Evolutionary conservation across 1,139 yeast species (phyloP), one percentile per base, ranked within the genome.

Genomic region (Pichia sp.): DNA sequence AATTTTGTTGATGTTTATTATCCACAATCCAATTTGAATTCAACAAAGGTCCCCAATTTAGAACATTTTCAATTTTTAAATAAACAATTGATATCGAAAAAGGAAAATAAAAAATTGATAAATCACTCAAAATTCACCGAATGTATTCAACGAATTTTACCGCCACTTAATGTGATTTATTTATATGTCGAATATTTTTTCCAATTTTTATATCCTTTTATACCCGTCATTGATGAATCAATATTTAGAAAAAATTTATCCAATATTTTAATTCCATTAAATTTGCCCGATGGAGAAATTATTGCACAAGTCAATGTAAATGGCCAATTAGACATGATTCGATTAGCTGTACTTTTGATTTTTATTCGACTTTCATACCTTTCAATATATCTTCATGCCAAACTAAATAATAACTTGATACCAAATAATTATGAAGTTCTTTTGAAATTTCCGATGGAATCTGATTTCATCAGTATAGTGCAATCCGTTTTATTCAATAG

Each of bases 161-260:
- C 83, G 2, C 69, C 72, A 8, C 65, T 65, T 47, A 63, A 63
- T 32, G 67, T 73, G 1, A 65, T 77, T 11, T 63, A 71, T 61
- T 52, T 61, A 30, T 67, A 68, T 45, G 47, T 73, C 11, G 67
- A 68, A 28, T 57, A 70, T 40, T 79, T 73, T 53, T 76, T 78
- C 61, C 61, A 61, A 29, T 62, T 64, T 25, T 64, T 76, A 5
- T 75, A 77, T 55, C 79, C 81, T 1, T 71, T 70, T 39, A 66
- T 76, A 48, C 83, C 83, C 1, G 67, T 75, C 37, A 50, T 78
- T 30, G 82, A 78, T 59, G 81, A 78, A 54, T 53, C 48, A 9
- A 63, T 63, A 36, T 66, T 71, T 51, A 59, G 62, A 45, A 56
- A 53, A 2, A 48, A 60, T 32, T 40, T 62, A 3, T 26, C 44